Evolutionary conservation across 2,329 filamentous ascomycete species (phyloP), one percentile per base, ranked within the genome.

Genomic region (Xylariales sp.): DNA sequence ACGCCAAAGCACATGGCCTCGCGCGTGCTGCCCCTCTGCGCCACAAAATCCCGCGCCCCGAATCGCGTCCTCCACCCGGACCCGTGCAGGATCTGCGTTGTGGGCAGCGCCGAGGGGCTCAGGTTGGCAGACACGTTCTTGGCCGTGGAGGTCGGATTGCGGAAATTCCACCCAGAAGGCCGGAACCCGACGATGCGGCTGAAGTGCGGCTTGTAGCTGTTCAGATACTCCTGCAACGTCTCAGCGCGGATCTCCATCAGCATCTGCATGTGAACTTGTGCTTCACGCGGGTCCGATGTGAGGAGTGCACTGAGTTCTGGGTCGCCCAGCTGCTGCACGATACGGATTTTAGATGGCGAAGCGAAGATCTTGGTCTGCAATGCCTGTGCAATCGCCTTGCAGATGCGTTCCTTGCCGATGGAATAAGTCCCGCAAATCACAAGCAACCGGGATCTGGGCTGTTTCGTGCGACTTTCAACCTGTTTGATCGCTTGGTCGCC

Each of bases 261-360:
- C 52, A 86, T 89, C 51, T 95, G 94, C 90, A 98, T 96, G 63
- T 98, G 93, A 0, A 98, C 89, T 61, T 97, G 91, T 0, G 93
- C 93, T 51, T 88, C 86, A 16, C 76, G 67, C 0, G 93, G 89
- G 55, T 96, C 70, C 6, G 74, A 72, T 0, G 93, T 98, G 52
- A 98, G 75, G 4, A 88, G 75, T 0, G 76, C 73, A 18, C 81
- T 70, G 5, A 98, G 74, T 54, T 95, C 90, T 0, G 84, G 73
- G 55, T 97, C 91, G 55, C 89, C 89, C 1, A 98, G 76, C 47
- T 88, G 88, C 16, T 77, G 73, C 62, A 88, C 90, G 18, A 97
- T 88, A 45, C 82, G 80, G 57, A 88, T 85, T 64, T 98, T 98
- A 37, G 76, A 72, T 0, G 88, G 70, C 2, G 88, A 80, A 0